These are phyloP conservation scores for Drechslerella coelobrocha DNA, from an alignment of 2,329 filamentous ascomycete genomes.

Conservation along the genomic window DNA sequence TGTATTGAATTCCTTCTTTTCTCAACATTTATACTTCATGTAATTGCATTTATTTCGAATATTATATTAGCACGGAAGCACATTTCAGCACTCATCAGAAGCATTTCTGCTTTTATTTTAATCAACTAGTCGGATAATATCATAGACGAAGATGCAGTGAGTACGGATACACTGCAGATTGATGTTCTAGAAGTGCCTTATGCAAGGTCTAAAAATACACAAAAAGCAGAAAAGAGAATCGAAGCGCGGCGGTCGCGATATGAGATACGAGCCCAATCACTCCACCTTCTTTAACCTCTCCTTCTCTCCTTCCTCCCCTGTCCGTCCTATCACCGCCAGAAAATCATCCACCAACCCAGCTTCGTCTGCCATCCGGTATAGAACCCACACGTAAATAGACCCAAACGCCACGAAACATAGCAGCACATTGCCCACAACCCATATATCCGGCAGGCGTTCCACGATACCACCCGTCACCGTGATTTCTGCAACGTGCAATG, in stretches of 20 bases:
- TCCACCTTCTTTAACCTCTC: slow-evolving; percentile 46
- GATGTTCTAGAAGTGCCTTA: too few relatives aligned
- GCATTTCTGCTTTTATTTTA: too few relatives aligned
- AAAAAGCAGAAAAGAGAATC: slow-evolving; percentile 1
- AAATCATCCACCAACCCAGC: slow-evolving; percentile 53
- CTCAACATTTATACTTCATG: slow-evolving; percentile 4
- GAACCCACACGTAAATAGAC: slow-evolving; percentile 89
- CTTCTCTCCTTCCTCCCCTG: slow-evolving; percentile 27
- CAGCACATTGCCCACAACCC: slow-evolving; percentile 89
- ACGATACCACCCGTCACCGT: slow-evolving; percentile 69
- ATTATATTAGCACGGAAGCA: too few relatives aligned
- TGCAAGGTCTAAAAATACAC: neutral
- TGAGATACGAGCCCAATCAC: slow-evolving; percentile 11
- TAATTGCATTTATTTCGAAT: slow-evolving; percentile 2
- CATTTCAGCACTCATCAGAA: too few relatives aligned
- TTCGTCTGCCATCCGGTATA: slow-evolving; percentile 66
- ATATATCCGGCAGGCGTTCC: slow-evolving; percentile 82
- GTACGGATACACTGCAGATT: too few relatives aligned
- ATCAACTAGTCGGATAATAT: too few relatives aligned
- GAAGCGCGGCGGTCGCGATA: too few relatives aligned
- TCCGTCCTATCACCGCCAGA: neutral
- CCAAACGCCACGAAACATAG: slow-evolving; percentile 84
- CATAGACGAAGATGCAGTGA: too few relatives aligned
- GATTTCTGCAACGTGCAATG: slow-evolving; percentile 80
- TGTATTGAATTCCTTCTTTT: too few relatives aligned